Percentiles rank a stretch among this genome's conserved stretches.
Conservation (phyloP, 2,329 filamentous ascomycete genomes). For the Trichoderma sp. region DNA sequence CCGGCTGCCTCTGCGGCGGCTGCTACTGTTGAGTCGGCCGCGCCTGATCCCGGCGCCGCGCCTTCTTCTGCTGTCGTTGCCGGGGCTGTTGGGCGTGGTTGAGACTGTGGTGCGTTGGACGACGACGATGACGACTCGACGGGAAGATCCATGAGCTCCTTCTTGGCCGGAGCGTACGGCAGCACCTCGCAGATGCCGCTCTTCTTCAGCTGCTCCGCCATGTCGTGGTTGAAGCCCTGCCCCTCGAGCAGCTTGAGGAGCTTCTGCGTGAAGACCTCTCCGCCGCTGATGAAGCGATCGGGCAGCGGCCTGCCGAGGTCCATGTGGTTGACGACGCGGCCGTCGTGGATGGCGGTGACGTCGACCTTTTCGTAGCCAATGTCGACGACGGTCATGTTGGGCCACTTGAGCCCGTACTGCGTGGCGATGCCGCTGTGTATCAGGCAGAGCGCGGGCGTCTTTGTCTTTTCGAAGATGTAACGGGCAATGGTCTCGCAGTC, state of each 20-base stretch:
- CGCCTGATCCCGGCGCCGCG: slow-evolving; percentile 29
- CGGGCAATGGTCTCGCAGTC: slow-evolving; percentile 87
- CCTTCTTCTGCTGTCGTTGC: slow-evolving; percentile 7
- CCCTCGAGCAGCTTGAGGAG: slow-evolving; percentile 66
- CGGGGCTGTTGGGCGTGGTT: not conserved
- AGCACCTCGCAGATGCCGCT: slow-evolving; percentile 68
- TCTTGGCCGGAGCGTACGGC: slow-evolving; percentile 53
- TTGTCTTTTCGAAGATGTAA: slow-evolving; percentile 97
- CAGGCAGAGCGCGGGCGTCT: slow-evolving; percentile 86
- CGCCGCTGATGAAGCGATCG: slow-evolving; percentile 66
- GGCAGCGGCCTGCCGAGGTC: slow-evolving; percentile 58
- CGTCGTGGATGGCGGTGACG: slow-evolving; percentile 86
- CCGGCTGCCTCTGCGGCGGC: slow-evolving; percentile 34
- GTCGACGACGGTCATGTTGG: slow-evolving; percentile 83
- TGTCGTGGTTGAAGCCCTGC: slow-evolving; percentile 63
- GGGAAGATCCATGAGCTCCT: slow-evolving; percentile 53
- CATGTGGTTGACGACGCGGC: slow-evolving; percentile 69
- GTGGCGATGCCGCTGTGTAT: slow-evolving; percentile 88
- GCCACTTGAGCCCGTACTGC: slow-evolving; percentile 76
- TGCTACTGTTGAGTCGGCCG: slow-evolving; percentile 29
- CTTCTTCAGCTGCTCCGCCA: slow-evolving; percentile 71
- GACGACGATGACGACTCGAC: slow-evolving; percentile 45
- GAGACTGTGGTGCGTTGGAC: slow-evolving; percentile 28
- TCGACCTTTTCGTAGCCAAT: slow-evolving; percentile 92
- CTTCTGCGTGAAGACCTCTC: slow-evolving; percentile 80